Evolutionary conservation across 2,329 filamentous ascomycete species (phyloP).

Genomic region (Cladorrhinum sp.): DNA sequence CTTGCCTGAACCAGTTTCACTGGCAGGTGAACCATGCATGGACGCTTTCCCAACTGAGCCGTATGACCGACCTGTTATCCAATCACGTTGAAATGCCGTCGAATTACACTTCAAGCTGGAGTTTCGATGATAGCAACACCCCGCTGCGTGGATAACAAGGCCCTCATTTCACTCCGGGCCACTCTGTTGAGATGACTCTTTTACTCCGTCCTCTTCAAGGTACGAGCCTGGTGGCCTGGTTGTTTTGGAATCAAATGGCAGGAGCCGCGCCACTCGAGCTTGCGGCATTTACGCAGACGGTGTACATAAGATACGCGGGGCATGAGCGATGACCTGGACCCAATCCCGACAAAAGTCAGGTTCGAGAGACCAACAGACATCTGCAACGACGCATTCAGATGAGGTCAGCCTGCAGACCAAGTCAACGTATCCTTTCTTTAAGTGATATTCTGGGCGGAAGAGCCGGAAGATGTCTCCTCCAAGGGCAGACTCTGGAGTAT

Average conservation of each 20-base stretch:
- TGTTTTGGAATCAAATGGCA: not conserved
- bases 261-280: not conserved
- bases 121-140: not conserved
- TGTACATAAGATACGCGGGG: not conserved
- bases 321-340: not conserved
- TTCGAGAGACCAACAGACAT: not conserved
- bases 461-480: not conserved
- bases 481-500: not conserved
- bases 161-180: not conserved
- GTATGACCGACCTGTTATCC: not conserved
- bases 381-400: slow-evolving; percentile 4
- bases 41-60: slow-evolving; percentile 1
- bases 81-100: not conserved
- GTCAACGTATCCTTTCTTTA: not conserved
- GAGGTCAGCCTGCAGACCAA: slow-evolving; percentile 24
- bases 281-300: not conserved
- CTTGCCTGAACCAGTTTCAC: slow-evolving; percentile 1
- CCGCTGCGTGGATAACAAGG: not conserved
- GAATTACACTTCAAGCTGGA: not conserved
- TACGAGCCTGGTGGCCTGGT: not conserved
- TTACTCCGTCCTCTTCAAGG: not conserved
- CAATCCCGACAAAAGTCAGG: not conserved
- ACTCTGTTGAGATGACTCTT: not conserved
- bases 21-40: not conserved
- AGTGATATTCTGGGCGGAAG: not conserved